phyloP scores from a whole-genome alignment of 2,329 filamentous ascomycete species.

The Pyricularia grisea region DNA sequence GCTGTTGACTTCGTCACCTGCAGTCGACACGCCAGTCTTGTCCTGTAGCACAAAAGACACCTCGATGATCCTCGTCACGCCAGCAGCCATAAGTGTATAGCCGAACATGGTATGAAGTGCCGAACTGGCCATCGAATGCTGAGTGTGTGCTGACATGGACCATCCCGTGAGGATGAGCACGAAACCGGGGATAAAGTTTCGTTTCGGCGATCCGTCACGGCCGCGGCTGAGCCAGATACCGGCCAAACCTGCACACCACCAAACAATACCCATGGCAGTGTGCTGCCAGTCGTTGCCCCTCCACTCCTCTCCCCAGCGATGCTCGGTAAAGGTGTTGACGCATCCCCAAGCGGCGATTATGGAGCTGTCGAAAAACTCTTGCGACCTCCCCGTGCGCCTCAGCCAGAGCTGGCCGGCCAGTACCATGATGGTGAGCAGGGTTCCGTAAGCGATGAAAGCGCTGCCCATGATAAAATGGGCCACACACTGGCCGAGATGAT shows the following conservation, averaged over 20 bases:
- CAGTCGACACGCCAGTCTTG: slow-evolving; percentile 50
- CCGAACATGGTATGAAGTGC: slow-evolving; percentile 87
- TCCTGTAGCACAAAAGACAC: slow-evolving; percentile 82
- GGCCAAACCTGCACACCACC: slow-evolving; percentile 89
- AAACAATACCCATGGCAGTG: slow-evolving; percentile 98
- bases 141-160: slow-evolving; percentile 89
- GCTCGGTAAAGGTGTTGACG: slow-evolving; percentile 97
- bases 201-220: slow-evolving; percentile 74
- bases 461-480: slow-evolving; percentile 99
- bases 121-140: slow-evolving; percentile 72
- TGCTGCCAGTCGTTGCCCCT: slow-evolving; percentile 93
- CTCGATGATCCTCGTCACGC: slow-evolving; percentile 77
- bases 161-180: slow-evolving; percentile 89
- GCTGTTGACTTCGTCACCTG: slow-evolving; percentile 58
- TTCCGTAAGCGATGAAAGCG: slow-evolving; percentile 90
- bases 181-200: slow-evolving; percentile 87
- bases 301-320: slow-evolving; percentile 86
- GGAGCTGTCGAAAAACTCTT: slow-evolving; percentile 92
- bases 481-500: slow-evolving; percentile 84
- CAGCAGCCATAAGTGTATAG: slow-evolving; percentile 89
- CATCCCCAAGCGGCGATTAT: slow-evolving; percentile 93
- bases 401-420: slow-evolving; percentile 86
- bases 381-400: slow-evolving; percentile 69
- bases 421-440: slow-evolving; percentile 76
- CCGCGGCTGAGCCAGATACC: slow-evolving; percentile 87